A percentile compares a stretch with the other conserved stretches of the same genome.
These are phyloP conservation scores for Rhodotorula sp. DNA, from an alignment of 1,284 basidiomycete genomes.

Conservation along the genomic window DNA sequence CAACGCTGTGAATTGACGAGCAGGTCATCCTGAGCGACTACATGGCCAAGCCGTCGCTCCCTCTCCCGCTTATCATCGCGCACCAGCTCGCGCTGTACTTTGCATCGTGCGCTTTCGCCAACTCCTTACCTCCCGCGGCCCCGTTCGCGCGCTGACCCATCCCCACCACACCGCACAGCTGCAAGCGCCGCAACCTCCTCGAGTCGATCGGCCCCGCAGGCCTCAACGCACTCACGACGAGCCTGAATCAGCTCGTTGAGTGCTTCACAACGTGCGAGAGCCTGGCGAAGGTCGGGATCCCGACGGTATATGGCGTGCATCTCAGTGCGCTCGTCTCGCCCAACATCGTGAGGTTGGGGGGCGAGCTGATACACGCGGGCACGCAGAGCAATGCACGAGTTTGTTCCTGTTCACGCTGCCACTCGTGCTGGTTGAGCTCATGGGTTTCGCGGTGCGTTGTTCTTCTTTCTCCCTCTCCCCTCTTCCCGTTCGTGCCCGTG, in stretches of 20 bases:
- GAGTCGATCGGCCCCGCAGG: conserved; percentile 47
- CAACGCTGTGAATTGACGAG: neutral
- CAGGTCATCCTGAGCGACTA: conserved; percentile 43
- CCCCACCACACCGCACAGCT: conserved; percentile 1
- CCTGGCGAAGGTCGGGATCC: conserved; percentile 37
- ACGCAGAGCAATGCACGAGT: conserved; percentile 26
- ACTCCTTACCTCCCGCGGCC: neutral
- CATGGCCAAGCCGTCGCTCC: conserved; percentile 43
- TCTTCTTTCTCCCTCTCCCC: no score
- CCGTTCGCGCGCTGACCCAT: neutral
- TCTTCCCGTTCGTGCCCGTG: neutral
- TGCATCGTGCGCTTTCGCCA: conserved; percentile 32
- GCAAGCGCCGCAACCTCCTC: conserved; percentile 40
- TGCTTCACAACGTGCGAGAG: conserved; percentile 42
- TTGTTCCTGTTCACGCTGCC: conserved; percentile 43
- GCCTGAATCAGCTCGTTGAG: conserved; percentile 31
- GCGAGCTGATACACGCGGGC: no score
- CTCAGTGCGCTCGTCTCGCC: conserved; percentile 2
- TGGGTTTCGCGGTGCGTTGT: conserved; percentile 35
- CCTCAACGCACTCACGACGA: conserved; percentile 38
- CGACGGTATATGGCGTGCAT: conserved; percentile 29
- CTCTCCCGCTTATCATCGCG: conserved; percentile 46
- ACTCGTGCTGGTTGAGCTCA: conserved; percentile 43
- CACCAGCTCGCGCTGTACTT: conserved; percentile 47
- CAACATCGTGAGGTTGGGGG: no score